Conservation (phyloP, 805 yeast genomes). For the Ogataea haglerorum region DNA sequence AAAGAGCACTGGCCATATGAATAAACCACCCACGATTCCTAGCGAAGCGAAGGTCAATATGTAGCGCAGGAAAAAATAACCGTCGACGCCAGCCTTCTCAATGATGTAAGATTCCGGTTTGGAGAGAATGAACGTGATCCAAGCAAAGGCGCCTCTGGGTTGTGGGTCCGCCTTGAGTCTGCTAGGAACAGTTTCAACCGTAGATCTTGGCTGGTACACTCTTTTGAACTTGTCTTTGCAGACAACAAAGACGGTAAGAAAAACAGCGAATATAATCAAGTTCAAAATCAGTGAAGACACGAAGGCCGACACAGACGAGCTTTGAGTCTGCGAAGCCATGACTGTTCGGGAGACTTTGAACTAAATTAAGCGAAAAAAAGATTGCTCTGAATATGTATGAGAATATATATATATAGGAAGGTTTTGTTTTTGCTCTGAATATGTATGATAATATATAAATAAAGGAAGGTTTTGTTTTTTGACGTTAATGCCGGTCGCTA, state of each 20-base stretch:
- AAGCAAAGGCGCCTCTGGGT: constrained; percentile 45
- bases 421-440: constrained; percentile 6
- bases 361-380: not conserved
- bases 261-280: constrained; percentile 40
- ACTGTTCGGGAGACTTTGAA: not conserved
- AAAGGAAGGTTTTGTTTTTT: constrained; percentile 6
- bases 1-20: constrained; percentile 66
- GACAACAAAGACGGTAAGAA: constrained; percentile 36
- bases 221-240: constrained; percentile 42
- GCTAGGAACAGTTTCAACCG: constrained; percentile 44
- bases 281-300: constrained; percentile 46
- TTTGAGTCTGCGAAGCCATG: constrained; percentile 8
- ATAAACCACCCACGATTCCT: constrained; percentile 49
- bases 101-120: constrained; percentile 61
- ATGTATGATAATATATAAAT: not conserved
- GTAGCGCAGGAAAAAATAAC: constrained; percentile 70
- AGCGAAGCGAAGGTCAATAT: constrained; percentile 51
- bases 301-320: constrained; percentile 47
- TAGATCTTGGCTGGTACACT: constrained; percentile 51
- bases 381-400: not conserved
- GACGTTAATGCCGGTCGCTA: constrained; percentile 1
- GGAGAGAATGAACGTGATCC: constrained; percentile 50
- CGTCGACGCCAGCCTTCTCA: constrained; percentile 73
- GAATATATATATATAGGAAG: constrained; percentile 7
- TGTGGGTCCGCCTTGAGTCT: constrained; percentile 42